Base-by-base conservation (phyloP, 352 stramenopile genomes). In the Phytophthora tentaculata region DNA sequence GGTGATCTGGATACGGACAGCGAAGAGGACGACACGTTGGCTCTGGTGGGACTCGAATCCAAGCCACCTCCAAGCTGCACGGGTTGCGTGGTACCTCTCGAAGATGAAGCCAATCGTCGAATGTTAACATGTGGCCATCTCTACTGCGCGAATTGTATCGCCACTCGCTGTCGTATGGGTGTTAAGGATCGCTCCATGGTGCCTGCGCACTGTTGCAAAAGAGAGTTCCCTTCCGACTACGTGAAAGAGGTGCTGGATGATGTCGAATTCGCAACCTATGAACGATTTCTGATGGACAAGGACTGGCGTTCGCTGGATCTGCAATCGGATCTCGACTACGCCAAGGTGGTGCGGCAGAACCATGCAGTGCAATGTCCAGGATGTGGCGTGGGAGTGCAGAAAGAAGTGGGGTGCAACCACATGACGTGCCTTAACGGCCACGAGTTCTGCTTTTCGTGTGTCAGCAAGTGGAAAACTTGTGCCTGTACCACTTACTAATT, bases 161-260 rank as follows among this genome's bases (percentile, higher is more conserved):
- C 50, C 5, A 80, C 73, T 41, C 80, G 84, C 17, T 86, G 77
- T 64, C 70, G 77, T 20, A 88, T 89, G 74, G 76, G 73, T 26
- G 64, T 91, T 0, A 58, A 61, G 3, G 80, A 94, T 57, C 81
- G 86, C 9, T 72, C 74, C 24, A 71, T 90, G 58, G 69, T 88
- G 22, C 86, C 86, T 32, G 77, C 83, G 13, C 84, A 89, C 55
- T 94, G 84, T 74, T 94, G 84, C 73, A 82, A 81, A 57, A 80
- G 81, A 35, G 86, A 94, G 13, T 88, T 88, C 26, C 86, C 86
- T 0, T 56, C 52, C 17, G 84, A 94, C 16, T 92, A 91, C 57
- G 76, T 94, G 10, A 53, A 53, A 2, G 69, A 85, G 23, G 81
- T 62, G 39, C 64, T 94, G 12, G 41, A 55, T 28, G 24, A 13